Evolutionary conservation across 2,329 filamentous ascomycete genomes (phyloP).

Genomic region (Trichoderma sp.): DNA sequence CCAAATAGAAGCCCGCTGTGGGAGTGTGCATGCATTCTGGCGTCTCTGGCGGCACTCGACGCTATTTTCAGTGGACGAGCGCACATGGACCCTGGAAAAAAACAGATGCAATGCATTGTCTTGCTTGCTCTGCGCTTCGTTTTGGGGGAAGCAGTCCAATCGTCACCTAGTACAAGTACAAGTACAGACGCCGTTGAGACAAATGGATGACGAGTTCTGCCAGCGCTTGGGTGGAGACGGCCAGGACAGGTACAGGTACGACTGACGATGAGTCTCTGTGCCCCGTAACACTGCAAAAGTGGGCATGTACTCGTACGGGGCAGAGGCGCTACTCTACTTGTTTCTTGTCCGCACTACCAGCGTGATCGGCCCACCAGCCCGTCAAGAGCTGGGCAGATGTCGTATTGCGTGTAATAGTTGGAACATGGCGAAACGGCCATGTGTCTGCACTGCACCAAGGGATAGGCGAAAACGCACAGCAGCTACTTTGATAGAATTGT

Average conservation of each 20-base stretch:
- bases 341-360: neutral
- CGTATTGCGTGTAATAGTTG: neutral
- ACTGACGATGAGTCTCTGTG: neutral
- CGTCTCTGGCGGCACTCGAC: neutral
- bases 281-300: neutral
- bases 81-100: neutral
- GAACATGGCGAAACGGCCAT: neutral
- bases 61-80: neutral
- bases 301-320: neutral
- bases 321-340: neutral
- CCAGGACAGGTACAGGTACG: neutral
- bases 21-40: constrained; percentile 4
- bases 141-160: neutral
- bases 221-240: constrained; percentile 8
- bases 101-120: neutral
- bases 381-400: neutral
- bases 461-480: neutral
- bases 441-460: neutral
- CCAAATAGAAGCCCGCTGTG: neutral
- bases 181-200: neutral
- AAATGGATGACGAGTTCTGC: constrained; percentile 9
- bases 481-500: neutral
- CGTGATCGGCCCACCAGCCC: constrained; percentile 19
- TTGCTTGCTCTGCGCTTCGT: neutral
- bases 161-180: neutral